Conservation (phyloP, 2,329 filamentous ascomycete species). For the Didymella exigua region DNA sequence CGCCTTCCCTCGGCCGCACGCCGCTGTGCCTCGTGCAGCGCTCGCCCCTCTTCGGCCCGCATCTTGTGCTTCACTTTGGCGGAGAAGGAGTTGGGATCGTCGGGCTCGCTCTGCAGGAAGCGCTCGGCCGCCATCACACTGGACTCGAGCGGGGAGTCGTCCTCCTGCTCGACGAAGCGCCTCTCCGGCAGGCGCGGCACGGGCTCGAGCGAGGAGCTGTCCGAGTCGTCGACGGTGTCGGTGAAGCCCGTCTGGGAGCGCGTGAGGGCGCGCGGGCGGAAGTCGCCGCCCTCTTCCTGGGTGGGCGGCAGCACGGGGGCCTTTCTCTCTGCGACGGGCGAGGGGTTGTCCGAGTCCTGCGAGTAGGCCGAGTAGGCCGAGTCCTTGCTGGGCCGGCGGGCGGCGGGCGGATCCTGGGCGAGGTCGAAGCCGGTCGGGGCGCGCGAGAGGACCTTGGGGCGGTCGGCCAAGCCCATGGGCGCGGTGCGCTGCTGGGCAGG, state of each 20-base stretch:
- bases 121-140: constrained; percentile 31
- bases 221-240: constrained; percentile 25
- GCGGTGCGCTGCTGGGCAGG: constrained; percentile 38
- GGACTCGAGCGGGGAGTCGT: constrained; percentile 36
- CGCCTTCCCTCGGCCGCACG: constrained; percentile 27
- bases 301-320: constrained; percentile 37
- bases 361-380: constrained; percentile 42
- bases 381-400: constrained; percentile 37
- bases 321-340: constrained; percentile 31
- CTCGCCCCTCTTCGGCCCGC: constrained; percentile 58
- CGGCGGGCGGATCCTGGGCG: constrained; percentile 14
- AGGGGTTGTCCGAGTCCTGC: constrained; percentile 29
- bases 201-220: constrained; percentile 43
- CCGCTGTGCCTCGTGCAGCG: constrained; percentile 53
- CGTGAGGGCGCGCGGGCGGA: constrained; percentile 60
- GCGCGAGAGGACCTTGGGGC: constrained; percentile 37
- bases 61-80: constrained; percentile 56
- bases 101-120: constrained; percentile 40
- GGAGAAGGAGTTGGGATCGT: constrained; percentile 52
- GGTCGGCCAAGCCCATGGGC: constrained; percentile 44
- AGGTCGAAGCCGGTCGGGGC: constrained; percentile 45
- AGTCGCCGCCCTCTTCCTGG: constrained; percentile 52
- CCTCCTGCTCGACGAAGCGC: constrained; percentile 23
- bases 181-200: constrained; percentile 49
- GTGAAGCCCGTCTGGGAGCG: constrained; percentile 63